Conservation (phyloP, 345 rosid species). For the Zanthoxylum bungeanum region DNA sequence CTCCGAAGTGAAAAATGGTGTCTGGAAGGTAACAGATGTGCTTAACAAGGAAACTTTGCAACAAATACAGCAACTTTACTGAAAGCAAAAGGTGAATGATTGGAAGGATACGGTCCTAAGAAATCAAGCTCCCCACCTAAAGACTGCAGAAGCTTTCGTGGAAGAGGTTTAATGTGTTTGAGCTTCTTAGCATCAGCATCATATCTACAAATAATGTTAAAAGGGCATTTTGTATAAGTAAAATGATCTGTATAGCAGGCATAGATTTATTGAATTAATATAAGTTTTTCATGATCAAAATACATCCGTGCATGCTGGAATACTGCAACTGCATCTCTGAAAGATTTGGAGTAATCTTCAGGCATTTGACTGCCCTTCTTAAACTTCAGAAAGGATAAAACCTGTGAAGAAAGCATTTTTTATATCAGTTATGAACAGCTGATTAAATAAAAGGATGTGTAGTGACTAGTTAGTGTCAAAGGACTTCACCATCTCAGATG, state of each 20-base stretch:
- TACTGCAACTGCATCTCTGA: conserved; percentile 75
- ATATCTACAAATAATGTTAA: conserved; percentile 46
- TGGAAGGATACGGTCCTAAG: conserved; percentile 88
- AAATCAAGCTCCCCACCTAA: conserved; percentile 62
- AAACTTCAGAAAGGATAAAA: conserved; percentile 66
- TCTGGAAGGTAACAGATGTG: neutral
- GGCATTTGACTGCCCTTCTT: conserved; percentile 75
- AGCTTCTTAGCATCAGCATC: conserved; percentile 49
- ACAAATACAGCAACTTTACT: neutral
- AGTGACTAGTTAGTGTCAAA: no score
- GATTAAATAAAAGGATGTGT: neutral
- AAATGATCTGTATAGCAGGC: neutral
- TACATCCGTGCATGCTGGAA: conserved; percentile 82
- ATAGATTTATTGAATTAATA: neutral
- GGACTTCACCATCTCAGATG: neutral
- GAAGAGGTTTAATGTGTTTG: conserved; percentile 62
- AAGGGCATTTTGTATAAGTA: neutral
- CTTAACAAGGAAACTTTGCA: neutral
- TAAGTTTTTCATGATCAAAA: conserved; percentile 18
- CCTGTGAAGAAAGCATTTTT: conserved; percentile 31
- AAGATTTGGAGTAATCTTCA: conserved; percentile 66
- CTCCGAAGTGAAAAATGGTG: neutral
- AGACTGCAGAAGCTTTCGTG: conserved; percentile 42
- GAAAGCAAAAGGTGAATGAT: neutral
- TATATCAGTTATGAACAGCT: neutral